Evolutionary conservation across 2,329 filamentous ascomycete genomes (phyloP), one percentile per base, ranked within the genome.

Genomic region (Volutella citrinella): DNA sequence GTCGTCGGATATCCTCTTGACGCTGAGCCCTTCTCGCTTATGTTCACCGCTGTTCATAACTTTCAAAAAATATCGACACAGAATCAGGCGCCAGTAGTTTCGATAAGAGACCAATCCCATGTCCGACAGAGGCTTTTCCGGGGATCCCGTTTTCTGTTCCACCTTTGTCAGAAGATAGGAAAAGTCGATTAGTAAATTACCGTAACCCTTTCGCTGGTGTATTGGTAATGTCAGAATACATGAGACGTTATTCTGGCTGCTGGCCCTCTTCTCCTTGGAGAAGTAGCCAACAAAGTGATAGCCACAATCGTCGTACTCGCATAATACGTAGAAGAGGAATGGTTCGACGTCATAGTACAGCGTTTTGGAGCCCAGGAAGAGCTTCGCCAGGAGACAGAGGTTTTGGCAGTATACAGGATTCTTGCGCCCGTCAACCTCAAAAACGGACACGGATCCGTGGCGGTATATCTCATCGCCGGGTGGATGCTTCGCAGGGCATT

Each of bases 281-380:
- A 98, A 98, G 58, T 98, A 98, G n/a, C 93, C 93, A 17, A 97
- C 91, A 49, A 98, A 93, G 58, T 96, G 93, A 56, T 93, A 96
- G 13, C 91, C 91, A 13, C 84, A 78, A 36, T 93, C 84, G 54
- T 96, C 87, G 50, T 90, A 91, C 52, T 95, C 93, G 46, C 89
- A 95, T 67, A 97, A 87, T 51, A 96, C 90, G 59, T 97, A 97
- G 67, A 97, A 97, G 7, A 97, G 65, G 59, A 97, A 97, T 0
- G 91, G 93, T 49, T 97, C 91, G 3, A 97, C 91, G 54, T 97
- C 91, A 64, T 97, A 97, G 68, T 97, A 97, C 5, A 97, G 74
- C 0, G 93, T 98, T 62, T 98, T 98, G 34, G 94, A 96, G 15
- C 94, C 93, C n/a, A 98, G 74, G 60, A 98, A 98, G 15, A 98